A percentile compares a stretch with the other conserved stretches of the same genome.
phyloP scores from a whole-genome alignment of 768 basidiomycete species.

The Infundibulicybe gibba region DNA sequence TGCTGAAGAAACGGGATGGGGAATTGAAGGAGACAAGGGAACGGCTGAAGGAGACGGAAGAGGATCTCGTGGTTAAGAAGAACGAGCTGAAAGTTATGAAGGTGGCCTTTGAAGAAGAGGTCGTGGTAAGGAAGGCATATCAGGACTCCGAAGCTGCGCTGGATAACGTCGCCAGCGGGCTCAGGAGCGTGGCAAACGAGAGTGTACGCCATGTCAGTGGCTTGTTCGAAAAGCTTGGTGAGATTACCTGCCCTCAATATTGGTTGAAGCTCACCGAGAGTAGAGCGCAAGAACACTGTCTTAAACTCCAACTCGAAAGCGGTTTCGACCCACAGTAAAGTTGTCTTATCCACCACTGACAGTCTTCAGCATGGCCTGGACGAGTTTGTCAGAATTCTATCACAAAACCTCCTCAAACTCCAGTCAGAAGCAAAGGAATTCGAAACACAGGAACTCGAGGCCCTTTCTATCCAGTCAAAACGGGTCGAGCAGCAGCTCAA shows the following conservation, averaged over 20 bases:
- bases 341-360: conserved; percentile 51
- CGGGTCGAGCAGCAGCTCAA: conserved; percentile 57
- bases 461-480: conserved; percentile 44
- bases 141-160: conserved; percentile 68
- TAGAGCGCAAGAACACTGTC: conserved; percentile 71
- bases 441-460: conserved; percentile 52
- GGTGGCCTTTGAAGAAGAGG: conserved; percentile 72
- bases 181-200: conserved; percentile 66
- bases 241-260: conserved; percentile 14
- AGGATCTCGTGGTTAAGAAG: conserved; percentile 48
- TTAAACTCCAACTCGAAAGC: conserved; percentile 63
- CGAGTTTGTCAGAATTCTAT: conserved; percentile 55
- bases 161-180: conserved; percentile 65
- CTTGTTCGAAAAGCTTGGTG: conserved; percentile 84
- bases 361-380: conserved; percentile 55
- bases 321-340: conserved; percentile 59
- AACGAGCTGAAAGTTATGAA: conserved; percentile 57
- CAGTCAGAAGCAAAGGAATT: conserved; percentile 54
- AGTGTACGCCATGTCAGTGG: conserved; percentile 66
- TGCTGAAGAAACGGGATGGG: conserved; percentile 71
- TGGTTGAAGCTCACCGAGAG: conserved; percentile 6
- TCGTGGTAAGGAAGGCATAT: conserved; percentile 72
- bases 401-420: conserved; percentile 50
- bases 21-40: conserved; percentile 67
- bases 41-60: conserved; percentile 48